Evolutionary conservation across 2,329 filamentous ascomycete genomes (phyloP).

Genomic region (Pseudocercospora ulei): DNA sequence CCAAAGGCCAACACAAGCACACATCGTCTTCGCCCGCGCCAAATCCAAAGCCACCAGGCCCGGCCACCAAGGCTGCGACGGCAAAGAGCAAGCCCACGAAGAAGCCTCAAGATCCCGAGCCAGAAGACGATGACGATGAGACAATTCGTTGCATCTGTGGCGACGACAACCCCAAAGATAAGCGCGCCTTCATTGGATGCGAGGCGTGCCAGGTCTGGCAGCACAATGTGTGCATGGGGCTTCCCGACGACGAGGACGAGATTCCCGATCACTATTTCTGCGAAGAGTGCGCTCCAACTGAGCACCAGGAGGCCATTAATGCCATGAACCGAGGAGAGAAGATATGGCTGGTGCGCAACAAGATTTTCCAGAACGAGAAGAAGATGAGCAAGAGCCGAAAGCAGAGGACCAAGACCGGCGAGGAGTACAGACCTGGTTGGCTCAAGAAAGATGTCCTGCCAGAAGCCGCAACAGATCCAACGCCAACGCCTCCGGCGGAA

Average conservation of each 20-base stretch:
- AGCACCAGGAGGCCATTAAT: constrained; percentile 70
- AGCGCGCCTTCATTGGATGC: constrained; percentile 90
- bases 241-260: constrained; percentile 65
- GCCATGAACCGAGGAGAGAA: constrained; percentile 71
- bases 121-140: constrained; percentile 46
- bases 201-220: constrained; percentile 91
- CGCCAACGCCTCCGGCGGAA: constrained; percentile 2
- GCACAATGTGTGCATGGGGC: constrained; percentile 90
- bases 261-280: constrained; percentile 82
- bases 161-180: constrained; percentile 73
- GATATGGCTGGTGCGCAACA: constrained; percentile 58
- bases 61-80: constrained; percentile 34
- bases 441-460: constrained; percentile 29
- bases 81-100: constrained; percentile 36
- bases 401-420: constrained; percentile 38
- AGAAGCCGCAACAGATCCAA: constrained; percentile 6
- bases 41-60: constrained; percentile 36
- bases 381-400: constrained; percentile 55
- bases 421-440: constrained; percentile 28
- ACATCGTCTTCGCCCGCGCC: constrained; percentile 51
- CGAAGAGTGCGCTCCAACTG: constrained; percentile 74
- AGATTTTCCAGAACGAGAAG: constrained; percentile 43
- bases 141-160: constrained; percentile 88
- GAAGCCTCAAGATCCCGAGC: constrained; percentile 43
- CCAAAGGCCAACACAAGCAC: constrained; percentile 92